Percentiles rank a stretch among this genome's conserved stretches.
These are phyloP conservation scores for Gentiana straminea DNA, from an alignment of 257 asterid species.

Conservation along the genomic window DNA sequence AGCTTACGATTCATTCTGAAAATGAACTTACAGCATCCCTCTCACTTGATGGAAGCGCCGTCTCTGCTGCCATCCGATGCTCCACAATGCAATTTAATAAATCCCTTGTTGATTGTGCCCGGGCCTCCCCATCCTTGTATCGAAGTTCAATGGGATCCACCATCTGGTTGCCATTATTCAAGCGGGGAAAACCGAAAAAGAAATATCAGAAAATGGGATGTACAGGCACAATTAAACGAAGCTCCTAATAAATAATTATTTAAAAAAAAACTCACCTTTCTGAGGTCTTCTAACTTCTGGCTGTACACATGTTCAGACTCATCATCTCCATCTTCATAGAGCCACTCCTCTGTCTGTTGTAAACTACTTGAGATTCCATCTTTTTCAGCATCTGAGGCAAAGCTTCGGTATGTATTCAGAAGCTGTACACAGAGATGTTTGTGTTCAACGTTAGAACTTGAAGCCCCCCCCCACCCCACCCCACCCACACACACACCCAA, in stretches of 20 bases:
- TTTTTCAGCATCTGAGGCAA: slow-evolving; percentile 62
- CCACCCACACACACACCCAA: no score
- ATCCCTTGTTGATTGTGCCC: slow-evolving; percentile 52
- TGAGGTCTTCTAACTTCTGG: slow-evolving; percentile 54
- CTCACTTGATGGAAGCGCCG: slow-evolving; percentile 52
- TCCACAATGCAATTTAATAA: slow-evolving; percentile 52
- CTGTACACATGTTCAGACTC: slow-evolving; percentile 76
- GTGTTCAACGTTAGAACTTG: no score
- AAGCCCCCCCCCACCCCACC: no score
- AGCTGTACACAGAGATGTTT: slow-evolving; percentile 30
- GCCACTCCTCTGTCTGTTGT: slow-evolving; percentile 92
- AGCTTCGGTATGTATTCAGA: slow-evolving; percentile 65
- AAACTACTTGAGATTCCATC: slow-evolving; percentile 57
- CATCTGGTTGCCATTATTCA: slow-evolving; percentile 33
- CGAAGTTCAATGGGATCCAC: slow-evolving; percentile 80
- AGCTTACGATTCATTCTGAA: neutral
- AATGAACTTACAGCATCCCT: slow-evolving; percentile 52
- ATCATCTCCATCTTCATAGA: slow-evolving; percentile 90
- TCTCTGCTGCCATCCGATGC: slow-evolving; percentile 46
- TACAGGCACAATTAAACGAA: neutral
- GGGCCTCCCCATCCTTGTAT: slow-evolving; percentile 68
- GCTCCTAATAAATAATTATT: neutral
- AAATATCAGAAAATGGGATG: slow-evolving; percentile 1
- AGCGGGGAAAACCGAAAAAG: neutral
- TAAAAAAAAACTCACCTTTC: slow-evolving; percentile 42